These are phyloP conservation scores for Solidago caesia DNA, from an alignment of 129 eudicot species.

Conservation along the genomic window DNA sequence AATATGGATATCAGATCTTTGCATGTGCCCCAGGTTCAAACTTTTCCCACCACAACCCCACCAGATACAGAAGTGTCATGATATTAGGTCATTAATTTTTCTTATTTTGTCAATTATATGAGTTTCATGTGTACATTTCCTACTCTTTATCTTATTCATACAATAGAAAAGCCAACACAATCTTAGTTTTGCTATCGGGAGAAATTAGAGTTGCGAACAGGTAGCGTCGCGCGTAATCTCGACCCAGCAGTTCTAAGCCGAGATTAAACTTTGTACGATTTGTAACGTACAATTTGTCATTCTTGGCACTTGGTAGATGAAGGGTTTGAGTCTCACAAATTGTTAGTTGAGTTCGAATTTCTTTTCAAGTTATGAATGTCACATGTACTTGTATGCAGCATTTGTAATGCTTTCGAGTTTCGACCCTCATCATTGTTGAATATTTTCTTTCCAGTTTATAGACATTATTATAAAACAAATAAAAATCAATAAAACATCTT, in stretches of 20 bases:
- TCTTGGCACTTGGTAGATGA: too few relatives aligned
- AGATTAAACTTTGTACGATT: not conserved
- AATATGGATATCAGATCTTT: slow-evolving; percentile 26
- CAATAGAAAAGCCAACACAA: not conserved
- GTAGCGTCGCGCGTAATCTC: not conserved
- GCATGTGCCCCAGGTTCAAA: slow-evolving; percentile 38
- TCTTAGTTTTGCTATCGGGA: not conserved
- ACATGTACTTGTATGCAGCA: too few relatives aligned
- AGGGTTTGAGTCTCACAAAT: not conserved
- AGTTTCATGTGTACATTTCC: not conserved
- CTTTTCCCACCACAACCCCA: slow-evolving; percentile 36
- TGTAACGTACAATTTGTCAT: too few relatives aligned
- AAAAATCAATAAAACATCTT: too few relatives aligned
- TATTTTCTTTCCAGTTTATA: too few relatives aligned
- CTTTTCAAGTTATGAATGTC: not conserved
- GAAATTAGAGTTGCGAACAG: not conserved
- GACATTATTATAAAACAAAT: too few relatives aligned
- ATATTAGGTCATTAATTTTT: slow-evolving; percentile 3
- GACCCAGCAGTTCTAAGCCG: not conserved
- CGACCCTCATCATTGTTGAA: too few relatives aligned
- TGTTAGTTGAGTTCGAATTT: too few relatives aligned
- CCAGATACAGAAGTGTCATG: slow-evolving; percentile 23
- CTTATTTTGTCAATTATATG: not conserved
- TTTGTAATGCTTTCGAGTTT: too few relatives aligned
- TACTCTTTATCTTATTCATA: not conserved